Percentiles rank a stretch among this genome's conserved stretches.
phyloP scores from a whole-genome alignment of 805 yeast genomes.

The Nakazawaea holstii region DNA sequence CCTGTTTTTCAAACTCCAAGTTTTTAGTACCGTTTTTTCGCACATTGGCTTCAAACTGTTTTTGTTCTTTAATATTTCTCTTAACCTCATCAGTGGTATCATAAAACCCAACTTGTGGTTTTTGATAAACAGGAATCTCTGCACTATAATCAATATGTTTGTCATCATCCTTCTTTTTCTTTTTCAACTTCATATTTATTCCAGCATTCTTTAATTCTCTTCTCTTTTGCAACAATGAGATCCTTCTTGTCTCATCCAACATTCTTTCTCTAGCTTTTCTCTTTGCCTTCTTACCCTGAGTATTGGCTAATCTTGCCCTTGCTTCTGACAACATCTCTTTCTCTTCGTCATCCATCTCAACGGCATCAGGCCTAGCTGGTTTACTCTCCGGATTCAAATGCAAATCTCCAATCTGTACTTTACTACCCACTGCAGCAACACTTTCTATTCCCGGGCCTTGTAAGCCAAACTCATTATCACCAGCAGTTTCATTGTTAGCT shows the following conservation, averaged over 20 bases:
- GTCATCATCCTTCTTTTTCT: slow-evolving; percentile 45
- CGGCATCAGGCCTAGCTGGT: slow-evolving; percentile 78
- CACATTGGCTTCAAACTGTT: slow-evolving; percentile 38
- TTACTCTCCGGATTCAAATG: slow-evolving; percentile 70
- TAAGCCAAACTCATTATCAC: slow-evolving; percentile 26
- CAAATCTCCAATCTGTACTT: slow-evolving; percentile 44
- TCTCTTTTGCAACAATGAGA: slow-evolving; percentile 73
- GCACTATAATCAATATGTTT: slow-evolving; percentile 76
- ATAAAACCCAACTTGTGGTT: slow-evolving; percentile 62
- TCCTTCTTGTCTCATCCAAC: slow-evolving; percentile 70
- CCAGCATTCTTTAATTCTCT: slow-evolving; percentile 83
- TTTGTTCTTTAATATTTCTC: slow-evolving; percentile 30
- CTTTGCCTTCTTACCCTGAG: slow-evolving; percentile 92
- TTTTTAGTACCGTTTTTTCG: slow-evolving; percentile 38
- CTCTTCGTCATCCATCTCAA: slow-evolving; percentile 81
- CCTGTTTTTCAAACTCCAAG: slow-evolving; percentile 28
- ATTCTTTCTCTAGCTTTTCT: slow-evolving; percentile 82
- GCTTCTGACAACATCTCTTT: slow-evolving; percentile 94
- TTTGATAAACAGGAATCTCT: slow-evolving; percentile 75
- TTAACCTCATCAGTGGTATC: slow-evolving; percentile 58
- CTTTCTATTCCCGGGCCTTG: slow-evolving; percentile 52
- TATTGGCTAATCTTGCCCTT: slow-evolving; percentile 81
- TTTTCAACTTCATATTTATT: slow-evolving; percentile 41
- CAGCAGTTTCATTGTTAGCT: slow-evolving; percentile 25
- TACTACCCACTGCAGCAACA: slow-evolving; percentile 15